Conservation (phyloP, 1,284 basidiomycete genomes). For the Ustilago shanxiensis region DNA sequence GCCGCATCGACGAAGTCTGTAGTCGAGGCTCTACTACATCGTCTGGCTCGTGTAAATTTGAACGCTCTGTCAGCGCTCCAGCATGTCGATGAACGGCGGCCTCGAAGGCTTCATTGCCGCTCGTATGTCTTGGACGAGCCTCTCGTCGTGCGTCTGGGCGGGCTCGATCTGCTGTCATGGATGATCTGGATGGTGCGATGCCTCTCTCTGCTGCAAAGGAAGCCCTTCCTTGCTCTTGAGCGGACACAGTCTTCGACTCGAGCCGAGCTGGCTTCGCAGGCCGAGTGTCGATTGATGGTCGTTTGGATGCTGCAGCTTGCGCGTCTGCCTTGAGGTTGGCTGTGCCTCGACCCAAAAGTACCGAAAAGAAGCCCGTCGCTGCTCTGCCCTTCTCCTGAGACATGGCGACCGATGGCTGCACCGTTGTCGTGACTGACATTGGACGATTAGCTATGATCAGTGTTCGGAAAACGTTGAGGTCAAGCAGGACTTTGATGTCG, state of each 20-base stretch:
- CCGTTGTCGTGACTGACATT: conserved; percentile 12
- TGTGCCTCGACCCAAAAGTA: conserved; percentile 33
- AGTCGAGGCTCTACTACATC: conserved; percentile 3
- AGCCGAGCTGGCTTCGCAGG: not conserved
- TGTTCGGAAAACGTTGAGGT: too few species aligned
- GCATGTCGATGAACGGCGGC: conserved; percentile 5
- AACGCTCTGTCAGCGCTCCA: not conserved
- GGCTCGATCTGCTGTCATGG: conserved; percentile 7
- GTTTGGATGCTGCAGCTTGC: conserved; percentile 12
- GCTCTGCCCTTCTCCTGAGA: conserved; percentile 16
- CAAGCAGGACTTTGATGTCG: not conserved
- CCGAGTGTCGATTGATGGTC: not conserved
- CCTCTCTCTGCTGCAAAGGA: not conserved
- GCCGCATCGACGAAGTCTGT: conserved; percentile 13
- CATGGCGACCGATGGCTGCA: conserved; percentile 13
- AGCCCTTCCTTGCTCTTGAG: not conserved
- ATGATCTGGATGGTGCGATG: conserved; percentile 8
- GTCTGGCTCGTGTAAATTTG: not conserved
- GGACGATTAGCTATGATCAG: not conserved
- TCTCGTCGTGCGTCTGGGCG: conserved; percentile 5
- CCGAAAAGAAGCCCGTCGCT: conserved; percentile 39
- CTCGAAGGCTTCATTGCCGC: conserved; percentile 11
- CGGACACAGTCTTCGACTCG: not conserved
- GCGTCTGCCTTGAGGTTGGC: conserved; percentile 5
- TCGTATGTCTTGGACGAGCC: not conserved